phyloP scores from a whole-genome alignment of 306 rosid species.

The Cicer arietinum region DNA sequence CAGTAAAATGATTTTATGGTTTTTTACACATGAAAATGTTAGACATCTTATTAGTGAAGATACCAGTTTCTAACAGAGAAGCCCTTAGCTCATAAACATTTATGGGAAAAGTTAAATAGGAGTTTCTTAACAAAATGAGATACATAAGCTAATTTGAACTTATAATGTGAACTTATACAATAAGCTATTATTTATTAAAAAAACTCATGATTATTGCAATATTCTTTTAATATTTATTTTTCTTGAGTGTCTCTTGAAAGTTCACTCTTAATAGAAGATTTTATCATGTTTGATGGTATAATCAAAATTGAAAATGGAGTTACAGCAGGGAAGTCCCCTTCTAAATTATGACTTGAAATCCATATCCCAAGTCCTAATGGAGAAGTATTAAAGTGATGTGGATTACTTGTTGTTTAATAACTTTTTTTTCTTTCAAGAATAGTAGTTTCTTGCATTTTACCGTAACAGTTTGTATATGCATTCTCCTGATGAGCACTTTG shows the following conservation, averaged over 20 bases:
- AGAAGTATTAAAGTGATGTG: neutral
- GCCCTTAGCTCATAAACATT: neutral
- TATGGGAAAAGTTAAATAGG: neutral
- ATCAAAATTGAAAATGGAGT: neutral
- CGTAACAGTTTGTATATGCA: neutral
- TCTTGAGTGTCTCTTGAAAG: neutral
- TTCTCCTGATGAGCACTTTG: neutral
- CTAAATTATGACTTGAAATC: neutral
- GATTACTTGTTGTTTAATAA: no score
- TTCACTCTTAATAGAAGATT: neutral
- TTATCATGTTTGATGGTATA: neutral
- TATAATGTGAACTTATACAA: neutral
- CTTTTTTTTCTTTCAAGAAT: no score
- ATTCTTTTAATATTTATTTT: neutral
- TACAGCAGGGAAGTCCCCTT: neutral
- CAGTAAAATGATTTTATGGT: neutral
- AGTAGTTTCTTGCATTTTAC: neutral
- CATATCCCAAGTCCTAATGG: neutral
- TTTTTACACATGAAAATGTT: neutral
- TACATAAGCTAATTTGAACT: neutral
- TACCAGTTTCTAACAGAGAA: no score
- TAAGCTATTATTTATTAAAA: neutral
- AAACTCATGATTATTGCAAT: neutral
- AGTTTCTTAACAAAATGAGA: constrained; percentile 4
- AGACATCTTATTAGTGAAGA: no score